These are phyloP conservation scores for Arbutus unedo DNA, from an alignment of 148 eudicot genomes.

Conservation along the genomic window DNA sequence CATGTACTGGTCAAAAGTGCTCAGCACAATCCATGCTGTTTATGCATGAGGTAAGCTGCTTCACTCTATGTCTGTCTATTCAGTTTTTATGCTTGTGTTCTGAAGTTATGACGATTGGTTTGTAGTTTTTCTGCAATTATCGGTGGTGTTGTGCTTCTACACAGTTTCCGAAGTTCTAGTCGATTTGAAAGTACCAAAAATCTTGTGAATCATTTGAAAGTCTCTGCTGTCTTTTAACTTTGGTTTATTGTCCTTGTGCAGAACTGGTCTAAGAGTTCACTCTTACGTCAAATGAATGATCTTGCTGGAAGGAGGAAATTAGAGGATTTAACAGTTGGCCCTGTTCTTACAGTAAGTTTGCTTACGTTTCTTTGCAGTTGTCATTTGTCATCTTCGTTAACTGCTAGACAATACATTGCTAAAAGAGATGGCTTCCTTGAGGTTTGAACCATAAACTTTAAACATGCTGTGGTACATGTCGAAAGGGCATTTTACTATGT, in stretches of 20 bases:
- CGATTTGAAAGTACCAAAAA: background rate
- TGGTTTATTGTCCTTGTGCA: constrained; percentile 25
- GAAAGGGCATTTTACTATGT: background rate
- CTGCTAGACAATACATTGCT: background rate
- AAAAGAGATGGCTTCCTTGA: background rate
- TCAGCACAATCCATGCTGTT: constrained; percentile 91
- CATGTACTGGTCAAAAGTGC: constrained; percentile 97
- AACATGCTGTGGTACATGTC: background rate
- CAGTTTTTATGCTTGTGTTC: background rate
- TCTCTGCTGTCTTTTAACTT: background rate
- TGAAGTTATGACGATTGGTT: background rate
- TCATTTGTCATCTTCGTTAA: background rate
- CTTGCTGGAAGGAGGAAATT: constrained; percentile 85
- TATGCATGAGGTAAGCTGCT: constrained; percentile 78
- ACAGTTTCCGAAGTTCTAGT: background rate
- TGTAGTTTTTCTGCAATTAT: background rate
- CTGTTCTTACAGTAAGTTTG: constrained; percentile 76
- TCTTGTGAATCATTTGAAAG: background rate
- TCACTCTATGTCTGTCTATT: background rate
- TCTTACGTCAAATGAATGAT: constrained; percentile 51
- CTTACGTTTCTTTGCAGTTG: background rate
- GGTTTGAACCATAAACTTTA: background rate
- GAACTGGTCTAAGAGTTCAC: constrained; percentile 82
- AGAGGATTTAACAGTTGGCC: constrained; percentile 75
- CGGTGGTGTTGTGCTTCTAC: background rate